Percentiles rank a stretch among this genome's conserved stretches.
phyloP scores from a whole-genome alignment of 192 early-diverging fungal genomes.

The Rhizophagus prolifer region DNA sequence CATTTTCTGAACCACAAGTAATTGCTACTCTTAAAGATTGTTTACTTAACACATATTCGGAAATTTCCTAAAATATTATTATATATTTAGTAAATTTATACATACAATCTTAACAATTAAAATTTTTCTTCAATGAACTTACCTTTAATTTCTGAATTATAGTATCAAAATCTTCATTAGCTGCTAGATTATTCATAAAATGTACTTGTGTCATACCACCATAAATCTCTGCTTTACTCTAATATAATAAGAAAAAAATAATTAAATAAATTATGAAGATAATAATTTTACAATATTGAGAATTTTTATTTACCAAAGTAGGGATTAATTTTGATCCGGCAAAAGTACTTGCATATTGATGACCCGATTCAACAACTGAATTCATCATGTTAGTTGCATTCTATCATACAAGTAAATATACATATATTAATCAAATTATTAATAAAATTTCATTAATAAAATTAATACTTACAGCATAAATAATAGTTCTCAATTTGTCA shows the following conservation, averaged over 20 bases:
- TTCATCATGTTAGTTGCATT: conserved; percentile 75
- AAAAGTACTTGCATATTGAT: conserved; percentile 74
- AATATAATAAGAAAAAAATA: not conserved
- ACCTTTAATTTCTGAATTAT: conserved; percentile 64
- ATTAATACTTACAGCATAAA: conserved; percentile 51
- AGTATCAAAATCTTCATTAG: conserved; percentile 59
- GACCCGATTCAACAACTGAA: conserved; percentile 79
- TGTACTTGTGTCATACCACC: conserved; percentile 72
- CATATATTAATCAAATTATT: not conserved
- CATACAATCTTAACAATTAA: not conserved
- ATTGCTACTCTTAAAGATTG: conserved; percentile 48
- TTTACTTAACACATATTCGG: conserved; percentile 44
- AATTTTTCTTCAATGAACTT: conserved; percentile 28
- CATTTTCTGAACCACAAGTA: conserved; percentile 53
- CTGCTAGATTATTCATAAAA: conserved; percentile 76
- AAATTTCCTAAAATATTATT: conserved; percentile 4
- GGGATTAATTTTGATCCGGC: conserved; percentile 64
- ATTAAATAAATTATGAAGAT: not conserved
- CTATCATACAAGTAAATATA: conserved; percentile 29
- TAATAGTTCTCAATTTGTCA: conserved; percentile 73
- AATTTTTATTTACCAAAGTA: conserved; percentile 41
- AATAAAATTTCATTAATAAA: not conserved
- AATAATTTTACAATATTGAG: not conserved
- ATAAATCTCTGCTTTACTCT: conserved; percentile 44
- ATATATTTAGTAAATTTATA: not conserved